These are phyloP conservation scores for Magnaporthales sp. DNA, from an alignment of 2,329 filamentous ascomycete genomes.

Conservation along the genomic window DNA sequence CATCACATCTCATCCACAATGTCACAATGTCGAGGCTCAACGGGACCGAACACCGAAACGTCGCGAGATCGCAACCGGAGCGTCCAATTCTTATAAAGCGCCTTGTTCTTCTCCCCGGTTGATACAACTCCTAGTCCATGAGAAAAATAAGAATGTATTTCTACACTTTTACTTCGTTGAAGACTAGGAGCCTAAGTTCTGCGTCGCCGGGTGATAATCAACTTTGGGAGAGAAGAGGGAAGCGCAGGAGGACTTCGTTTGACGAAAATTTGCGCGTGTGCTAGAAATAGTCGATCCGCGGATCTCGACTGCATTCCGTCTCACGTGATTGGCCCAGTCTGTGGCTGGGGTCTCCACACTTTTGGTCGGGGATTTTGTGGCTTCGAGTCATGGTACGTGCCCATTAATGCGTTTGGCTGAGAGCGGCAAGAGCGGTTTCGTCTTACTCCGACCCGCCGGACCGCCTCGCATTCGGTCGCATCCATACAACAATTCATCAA, in stretches of 20 bases:
- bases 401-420: not conserved
- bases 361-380: not conserved
- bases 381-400: not conserved
- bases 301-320: not conserved
- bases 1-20: conserved; percentile 7
- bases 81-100: conserved; percentile 58
- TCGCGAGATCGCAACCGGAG: conserved; percentile 29
- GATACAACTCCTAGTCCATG: conserved; percentile 46
- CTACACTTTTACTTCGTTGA: too few relatives aligned
- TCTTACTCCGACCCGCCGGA: not conserved
- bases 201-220: conserved; percentile 42
- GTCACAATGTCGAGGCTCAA: conserved; percentile 49
- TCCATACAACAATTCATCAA: not conserved
- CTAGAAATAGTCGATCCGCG: not conserved
- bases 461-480: not conserved
- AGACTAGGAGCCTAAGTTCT: conserved; percentile 45
- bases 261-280: not conserved
- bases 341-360: not conserved
- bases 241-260: conserved; percentile 17
- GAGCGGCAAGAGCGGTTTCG: not conserved
- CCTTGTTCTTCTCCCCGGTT: conserved; percentile 47
- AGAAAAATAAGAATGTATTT: too few relatives aligned
- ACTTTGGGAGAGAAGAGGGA: conserved; percentile 40
- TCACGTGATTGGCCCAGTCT: not conserved
- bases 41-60: conserved; percentile 49